phyloP scores from a whole-genome alignment of 306 rosid genomes.

The Prunus persica region DNA sequence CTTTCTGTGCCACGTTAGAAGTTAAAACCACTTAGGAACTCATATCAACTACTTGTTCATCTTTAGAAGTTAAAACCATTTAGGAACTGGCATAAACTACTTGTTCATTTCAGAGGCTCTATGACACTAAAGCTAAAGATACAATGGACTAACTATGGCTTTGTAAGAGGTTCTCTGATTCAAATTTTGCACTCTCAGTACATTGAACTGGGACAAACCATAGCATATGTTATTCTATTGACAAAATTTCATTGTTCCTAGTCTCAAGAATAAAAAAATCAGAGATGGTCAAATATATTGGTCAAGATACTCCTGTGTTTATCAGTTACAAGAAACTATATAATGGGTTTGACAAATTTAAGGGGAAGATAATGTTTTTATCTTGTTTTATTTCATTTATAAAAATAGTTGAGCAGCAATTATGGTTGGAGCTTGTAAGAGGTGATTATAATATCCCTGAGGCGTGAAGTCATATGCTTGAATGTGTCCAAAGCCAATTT shows the following conservation, averaged over 20 bases:
- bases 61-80: background rate
- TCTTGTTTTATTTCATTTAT: background rate
- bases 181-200: background rate
- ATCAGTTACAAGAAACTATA: background rate
- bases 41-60: background rate
- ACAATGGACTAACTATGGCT: background rate
- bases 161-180: background rate
- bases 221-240: background rate
- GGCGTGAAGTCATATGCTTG: conserved; percentile 16
- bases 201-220: background rate
- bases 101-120: background rate
- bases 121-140: background rate
- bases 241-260: background rate
- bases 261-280: background rate
- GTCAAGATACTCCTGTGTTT: background rate
- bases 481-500: conserved; percentile 1
- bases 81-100: background rate
- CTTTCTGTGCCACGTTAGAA: background rate
- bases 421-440: background rate
- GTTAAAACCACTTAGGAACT: background rate
- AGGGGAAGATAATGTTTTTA: background rate
- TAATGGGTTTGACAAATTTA: background rate
- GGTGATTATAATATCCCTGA: background rate
- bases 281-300: background rate
- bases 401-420: background rate